These are phyloP conservation scores for Hypoxylon sp. DNA, from an alignment of 2,329 filamentous ascomycete species.

Conservation along the genomic window DNA sequence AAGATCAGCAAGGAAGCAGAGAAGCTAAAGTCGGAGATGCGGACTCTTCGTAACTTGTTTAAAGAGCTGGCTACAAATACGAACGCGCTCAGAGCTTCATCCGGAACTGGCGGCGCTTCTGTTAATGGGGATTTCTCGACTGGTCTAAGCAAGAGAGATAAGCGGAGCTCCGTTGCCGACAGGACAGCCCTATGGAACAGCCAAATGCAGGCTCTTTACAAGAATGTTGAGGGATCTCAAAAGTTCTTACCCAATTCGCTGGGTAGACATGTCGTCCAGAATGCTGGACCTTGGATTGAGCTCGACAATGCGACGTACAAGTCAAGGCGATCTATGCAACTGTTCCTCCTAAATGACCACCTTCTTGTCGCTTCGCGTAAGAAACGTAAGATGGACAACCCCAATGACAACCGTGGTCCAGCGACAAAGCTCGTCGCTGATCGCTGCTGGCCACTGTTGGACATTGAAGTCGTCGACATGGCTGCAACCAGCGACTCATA, in stretches of 20 bases:
- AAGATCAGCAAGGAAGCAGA: conserved; percentile 99
- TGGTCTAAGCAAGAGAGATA: conserved; percentile 78
- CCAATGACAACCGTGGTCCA: conserved; percentile 66
- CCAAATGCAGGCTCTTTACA: conserved; percentile 88
- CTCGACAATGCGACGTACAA: conserved; percentile 98
- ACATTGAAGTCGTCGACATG: conserved; percentile 94
- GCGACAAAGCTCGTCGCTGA: conserved; percentile 89
- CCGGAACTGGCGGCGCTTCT: conserved; percentile 66
- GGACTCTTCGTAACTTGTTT: conserved; percentile 89
- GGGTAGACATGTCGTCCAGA: conserved; percentile 93
- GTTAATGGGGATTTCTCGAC: conserved; percentile 67
- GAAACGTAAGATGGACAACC: conserved; percentile 86
- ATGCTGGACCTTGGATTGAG: conserved; percentile 95
- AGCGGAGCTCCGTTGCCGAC: conserved; percentile 88
- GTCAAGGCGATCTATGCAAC: conserved; percentile 86
- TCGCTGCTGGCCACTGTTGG: conserved; percentile 92
- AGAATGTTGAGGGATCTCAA: conserved; percentile 96
- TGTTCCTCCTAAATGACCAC: conserved; percentile 95
- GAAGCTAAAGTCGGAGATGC: conserved; percentile 97
- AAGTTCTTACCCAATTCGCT: conserved; percentile 93
- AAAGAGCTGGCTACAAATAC: conserved; percentile 88
- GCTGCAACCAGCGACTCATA: conserved; percentile 74
- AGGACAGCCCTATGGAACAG: conserved; percentile 77
- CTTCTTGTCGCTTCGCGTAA: conserved; percentile 91
- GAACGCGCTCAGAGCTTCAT: conserved; percentile 73